Percentiles rank a stretch among this genome's conserved stretches.
Evolutionary conservation across 805 yeast species (phyloP).

Genomic region (Trichomonascus vanleenenianus): DNA sequence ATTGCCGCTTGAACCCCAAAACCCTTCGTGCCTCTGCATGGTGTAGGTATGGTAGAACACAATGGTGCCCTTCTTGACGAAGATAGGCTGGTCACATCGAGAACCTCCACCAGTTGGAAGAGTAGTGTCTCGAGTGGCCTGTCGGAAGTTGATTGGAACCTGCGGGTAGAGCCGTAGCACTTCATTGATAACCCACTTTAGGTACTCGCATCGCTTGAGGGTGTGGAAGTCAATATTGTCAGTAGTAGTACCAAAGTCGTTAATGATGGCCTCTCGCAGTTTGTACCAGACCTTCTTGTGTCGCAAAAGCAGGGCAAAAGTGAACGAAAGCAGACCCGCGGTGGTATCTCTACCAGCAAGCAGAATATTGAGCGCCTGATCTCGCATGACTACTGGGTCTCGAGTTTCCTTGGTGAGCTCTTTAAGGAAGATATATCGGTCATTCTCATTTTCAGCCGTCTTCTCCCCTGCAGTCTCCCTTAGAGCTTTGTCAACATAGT

Average conservation of each 20-base stretch:
- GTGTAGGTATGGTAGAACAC: conserved; percentile 31
- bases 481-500: conserved; percentile 36
- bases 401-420: conserved; percentile 42
- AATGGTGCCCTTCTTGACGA: conserved; percentile 34
- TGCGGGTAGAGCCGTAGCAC: conserved; percentile 40
- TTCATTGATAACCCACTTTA: conserved; percentile 38
- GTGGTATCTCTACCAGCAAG: conserved; percentile 49
- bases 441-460: conserved; percentile 29
- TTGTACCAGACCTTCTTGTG: conserved; percentile 23
- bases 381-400: conserved; percentile 39
- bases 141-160: conserved; percentile 39
- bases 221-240: conserved; percentile 33
- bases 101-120: conserved; percentile 46
- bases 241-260: conserved; percentile 24
- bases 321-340: conserved; percentile 40
- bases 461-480: conserved; percentile 9
- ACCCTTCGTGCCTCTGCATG: conserved; percentile 34
- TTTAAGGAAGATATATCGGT: conserved; percentile 36
- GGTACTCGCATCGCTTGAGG: conserved; percentile 36
- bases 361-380: conserved; percentile 42
- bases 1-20: conserved; percentile 38
- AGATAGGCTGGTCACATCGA: conserved; percentile 30
- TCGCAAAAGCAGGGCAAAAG: conserved; percentile 37
- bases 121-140: conserved; percentile 35
- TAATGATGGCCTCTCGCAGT: conserved; percentile 32